Evolutionary conservation across 1,139 yeast genomes (phyloP).

Genomic region (Geotrichum bryndzae): DNA sequence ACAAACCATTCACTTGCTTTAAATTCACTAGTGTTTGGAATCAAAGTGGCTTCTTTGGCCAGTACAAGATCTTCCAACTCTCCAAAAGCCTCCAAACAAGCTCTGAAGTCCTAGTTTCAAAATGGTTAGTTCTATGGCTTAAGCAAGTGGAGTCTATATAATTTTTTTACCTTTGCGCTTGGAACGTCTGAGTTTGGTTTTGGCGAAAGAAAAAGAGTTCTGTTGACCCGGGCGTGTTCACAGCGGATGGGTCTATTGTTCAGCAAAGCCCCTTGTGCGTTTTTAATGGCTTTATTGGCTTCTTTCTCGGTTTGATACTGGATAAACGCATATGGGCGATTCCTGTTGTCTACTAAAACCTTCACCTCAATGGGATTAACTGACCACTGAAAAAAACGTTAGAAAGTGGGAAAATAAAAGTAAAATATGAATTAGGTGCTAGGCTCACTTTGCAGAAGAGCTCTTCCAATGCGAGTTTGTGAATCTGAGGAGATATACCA

Average conservation of each 20-base stretch:
- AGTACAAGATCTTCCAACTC: constrained; percentile 60
- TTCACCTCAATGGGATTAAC: constrained; percentile 46
- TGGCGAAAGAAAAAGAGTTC: constrained; percentile 54
- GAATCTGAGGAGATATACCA: constrained; percentile 17
- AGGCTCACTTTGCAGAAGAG: constrained; percentile 44
- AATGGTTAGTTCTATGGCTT: not conserved
- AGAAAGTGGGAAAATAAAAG: not conserved
- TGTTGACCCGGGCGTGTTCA: constrained; percentile 85
- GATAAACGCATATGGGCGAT: constrained; percentile 91
- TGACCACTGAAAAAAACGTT: constrained; percentile 33
- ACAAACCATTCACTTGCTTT: constrained; percentile 60
- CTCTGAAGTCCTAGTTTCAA: constrained; percentile 34
- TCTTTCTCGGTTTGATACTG: constrained; percentile 71
- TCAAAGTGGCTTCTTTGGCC: constrained; percentile 30
- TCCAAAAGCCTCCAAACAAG: constrained; percentile 51
- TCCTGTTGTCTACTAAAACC: constrained; percentile 73
- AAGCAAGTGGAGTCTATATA: not conserved
- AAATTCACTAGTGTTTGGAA: constrained; percentile 17
- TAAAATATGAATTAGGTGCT: not conserved
- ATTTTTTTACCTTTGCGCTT: constrained; percentile 5
- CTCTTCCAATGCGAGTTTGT: constrained; percentile 42
- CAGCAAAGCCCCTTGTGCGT: constrained; percentile 63
- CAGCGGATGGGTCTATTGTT: constrained; percentile 77
- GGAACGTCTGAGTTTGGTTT: constrained; percentile 10
- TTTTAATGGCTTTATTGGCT: constrained; percentile 59